Percentiles rank a stretch among this genome's conserved stretches.
Evolutionary conservation across 2,329 filamentous ascomycete species (phyloP).

Genomic region (Falciphora oryzae): DNA sequence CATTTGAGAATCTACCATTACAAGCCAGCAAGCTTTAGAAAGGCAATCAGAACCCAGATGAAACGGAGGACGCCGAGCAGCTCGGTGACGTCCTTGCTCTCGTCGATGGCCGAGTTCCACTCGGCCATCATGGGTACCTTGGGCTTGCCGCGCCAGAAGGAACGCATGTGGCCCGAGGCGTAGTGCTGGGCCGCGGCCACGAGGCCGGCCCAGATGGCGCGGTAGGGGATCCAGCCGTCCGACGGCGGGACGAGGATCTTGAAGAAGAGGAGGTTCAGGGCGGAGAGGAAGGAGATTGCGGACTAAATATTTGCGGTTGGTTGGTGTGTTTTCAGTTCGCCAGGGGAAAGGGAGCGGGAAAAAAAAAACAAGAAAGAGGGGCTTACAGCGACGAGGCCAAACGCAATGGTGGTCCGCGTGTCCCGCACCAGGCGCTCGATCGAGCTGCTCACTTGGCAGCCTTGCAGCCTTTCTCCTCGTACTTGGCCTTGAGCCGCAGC

Average conservation of each 20-base stretch:
- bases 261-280: conserved; percentile 15
- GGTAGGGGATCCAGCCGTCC: conserved; percentile 8
- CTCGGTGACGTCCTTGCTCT: conserved; percentile 19
- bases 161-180: conserved; percentile 21
- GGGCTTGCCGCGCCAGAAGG: conserved; percentile 23
- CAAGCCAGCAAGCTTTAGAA: conserved; percentile 10
- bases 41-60: conserved; percentile 20
- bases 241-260: conserved; percentile 2
- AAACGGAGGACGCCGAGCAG: conserved; percentile 16
- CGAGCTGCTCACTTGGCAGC: conserved; percentile 24
- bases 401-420: conserved; percentile 23
- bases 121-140: conserved; percentile 25
- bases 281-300: conserved; percentile 17
- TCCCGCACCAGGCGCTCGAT: conserved; percentile 23
- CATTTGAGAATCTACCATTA: not conserved
- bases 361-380: not conserved
- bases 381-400: conserved; percentile 21
- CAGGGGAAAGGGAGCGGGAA: not conserved
- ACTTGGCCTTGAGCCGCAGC: conserved; percentile 17
- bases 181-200: conserved; percentile 16
- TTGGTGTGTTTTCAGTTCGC: not conserved
- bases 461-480: conserved; percentile 23
- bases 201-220: conserved; percentile 16
- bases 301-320: conserved; percentile 12
- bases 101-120: conserved; percentile 24